Percentiles rank a stretch among this genome's conserved stretches.
These are phyloP conservation scores for Pythium myriotylum DNA, from an alignment of 352 stramenopile genomes.

Conservation along the genomic window DNA sequence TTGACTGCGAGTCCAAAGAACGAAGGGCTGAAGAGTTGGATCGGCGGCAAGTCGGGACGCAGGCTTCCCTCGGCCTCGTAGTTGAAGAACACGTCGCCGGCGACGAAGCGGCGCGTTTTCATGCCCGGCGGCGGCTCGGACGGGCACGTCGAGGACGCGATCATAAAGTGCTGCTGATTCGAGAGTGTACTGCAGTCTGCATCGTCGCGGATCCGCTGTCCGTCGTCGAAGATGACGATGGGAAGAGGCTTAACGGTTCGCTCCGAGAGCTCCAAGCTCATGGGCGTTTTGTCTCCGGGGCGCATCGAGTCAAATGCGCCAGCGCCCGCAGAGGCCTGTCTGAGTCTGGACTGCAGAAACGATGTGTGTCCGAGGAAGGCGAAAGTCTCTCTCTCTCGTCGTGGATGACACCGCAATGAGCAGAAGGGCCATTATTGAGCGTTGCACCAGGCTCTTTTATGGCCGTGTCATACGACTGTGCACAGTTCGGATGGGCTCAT, in stretches of 20 bases:
- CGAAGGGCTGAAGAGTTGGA: slow-evolving; percentile 37
- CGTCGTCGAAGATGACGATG: background rate
- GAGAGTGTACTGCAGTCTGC: background rate
- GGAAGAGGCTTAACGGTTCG: background rate
- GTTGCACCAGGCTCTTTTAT: too few relatives aligned
- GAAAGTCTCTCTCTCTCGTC: too few relatives aligned
- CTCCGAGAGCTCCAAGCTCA: too few relatives aligned
- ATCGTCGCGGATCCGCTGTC: background rate
- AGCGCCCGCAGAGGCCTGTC: too few relatives aligned
- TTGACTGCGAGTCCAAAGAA: slow-evolving; percentile 48
- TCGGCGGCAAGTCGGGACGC: slow-evolving; percentile 38
- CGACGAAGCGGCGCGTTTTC: slow-evolving; percentile 43
- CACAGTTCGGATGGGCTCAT: too few relatives aligned
- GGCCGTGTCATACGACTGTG: too few relatives aligned
- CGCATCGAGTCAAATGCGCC: background rate
- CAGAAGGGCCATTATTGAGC: too few relatives aligned
- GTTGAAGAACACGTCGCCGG: slow-evolving; percentile 70
- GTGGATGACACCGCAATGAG: too few relatives aligned
- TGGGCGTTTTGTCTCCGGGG: background rate
- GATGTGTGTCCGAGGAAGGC: too few relatives aligned
- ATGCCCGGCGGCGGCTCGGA: background rate
- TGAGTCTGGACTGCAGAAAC: too few relatives aligned
- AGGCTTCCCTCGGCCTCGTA: slow-evolving; percentile 61
- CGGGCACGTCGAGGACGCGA: background rate
- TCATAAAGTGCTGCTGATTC: background rate